Conservation (phyloP, 768 basidiomycete genomes). For the Fomitopsis pulvina region DNA sequence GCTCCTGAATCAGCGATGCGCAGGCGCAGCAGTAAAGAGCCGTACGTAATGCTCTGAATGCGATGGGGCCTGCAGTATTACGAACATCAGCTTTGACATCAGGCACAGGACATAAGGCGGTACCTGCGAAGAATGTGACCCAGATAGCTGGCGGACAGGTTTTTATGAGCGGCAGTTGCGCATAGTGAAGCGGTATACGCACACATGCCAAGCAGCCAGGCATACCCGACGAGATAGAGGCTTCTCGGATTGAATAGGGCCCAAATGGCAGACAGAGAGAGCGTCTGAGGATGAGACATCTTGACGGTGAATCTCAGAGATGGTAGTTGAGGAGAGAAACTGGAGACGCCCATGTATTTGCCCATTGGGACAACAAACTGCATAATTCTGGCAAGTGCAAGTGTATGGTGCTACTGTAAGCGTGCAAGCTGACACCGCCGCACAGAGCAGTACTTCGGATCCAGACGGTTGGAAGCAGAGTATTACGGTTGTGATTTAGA, state of each 20-base stretch:
- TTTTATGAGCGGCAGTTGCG: background rate
- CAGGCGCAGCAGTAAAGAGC: slow-evolving; percentile 4
- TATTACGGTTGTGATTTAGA: too few species aligned
- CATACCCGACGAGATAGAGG: slow-evolving; percentile 49
- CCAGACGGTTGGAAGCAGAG: too few species aligned
- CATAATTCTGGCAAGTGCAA: too few species aligned
- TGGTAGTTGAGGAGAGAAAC: background rate
- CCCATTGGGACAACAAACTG: too few species aligned
- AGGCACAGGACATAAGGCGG: slow-evolving; percentile 10
- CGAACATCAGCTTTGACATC: background rate
- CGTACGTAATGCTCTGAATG: slow-evolving; percentile 53
- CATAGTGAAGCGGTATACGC: slow-evolving; percentile 21
- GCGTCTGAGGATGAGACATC: slow-evolving; percentile 14
- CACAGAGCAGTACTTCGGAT: too few species aligned
- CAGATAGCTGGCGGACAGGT: slow-evolving; percentile 35
- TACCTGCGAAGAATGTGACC: slow-evolving; percentile 65
- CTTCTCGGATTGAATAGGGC: slow-evolving; percentile 24
- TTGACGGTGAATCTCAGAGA: background rate
- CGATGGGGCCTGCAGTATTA: slow-evolving; percentile 43
- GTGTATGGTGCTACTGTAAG: too few species aligned
- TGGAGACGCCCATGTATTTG: too few species aligned
- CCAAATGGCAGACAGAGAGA: slow-evolving; percentile 14
- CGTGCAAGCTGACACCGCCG: too few species aligned
- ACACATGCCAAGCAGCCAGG: slow-evolving; percentile 69
- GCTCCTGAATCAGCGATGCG: background rate